Evolutionary conservation across 2,329 filamentous ascomycete species (phyloP).

Genomic region (Hysterium pulicare): DNA sequence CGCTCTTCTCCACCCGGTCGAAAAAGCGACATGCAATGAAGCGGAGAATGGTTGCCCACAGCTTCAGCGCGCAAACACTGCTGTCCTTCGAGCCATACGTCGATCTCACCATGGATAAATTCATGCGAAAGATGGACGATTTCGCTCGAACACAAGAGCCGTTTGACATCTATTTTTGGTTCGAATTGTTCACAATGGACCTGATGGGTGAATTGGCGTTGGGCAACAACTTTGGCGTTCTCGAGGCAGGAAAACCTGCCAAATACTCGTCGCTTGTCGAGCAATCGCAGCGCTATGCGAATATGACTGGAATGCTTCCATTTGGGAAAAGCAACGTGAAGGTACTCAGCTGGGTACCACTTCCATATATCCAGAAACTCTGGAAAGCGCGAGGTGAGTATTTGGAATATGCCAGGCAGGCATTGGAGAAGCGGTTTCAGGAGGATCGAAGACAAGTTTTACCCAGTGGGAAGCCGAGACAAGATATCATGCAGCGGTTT

Average conservation of each 20-base stretch:
- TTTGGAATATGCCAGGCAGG: constrained; percentile 11
- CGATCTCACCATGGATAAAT: constrained; percentile 10
- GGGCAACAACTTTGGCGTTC: constrained; percentile 12
- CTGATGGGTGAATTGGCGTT: constrained; percentile 15
- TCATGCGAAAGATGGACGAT: constrained; percentile 13
- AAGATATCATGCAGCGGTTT: constrained; percentile 17
- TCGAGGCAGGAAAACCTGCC: constrained; percentile 12
- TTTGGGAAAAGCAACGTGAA: constrained; percentile 12
- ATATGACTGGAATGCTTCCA: constrained; percentile 11
- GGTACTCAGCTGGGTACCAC: constrained; percentile 12
- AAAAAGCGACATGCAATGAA: constrained; percentile 15
- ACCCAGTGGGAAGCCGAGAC: constrained; percentile 11
- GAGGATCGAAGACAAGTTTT: constrained; percentile 7
- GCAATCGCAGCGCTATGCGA: constrained; percentile 12
- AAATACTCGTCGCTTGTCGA: constrained; percentile 13
- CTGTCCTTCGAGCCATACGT: constrained; percentile 14
- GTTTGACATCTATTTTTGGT: constrained; percentile 18
- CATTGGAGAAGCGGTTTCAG: constrained; percentile 11
- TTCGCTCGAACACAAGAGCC: constrained; percentile 8
- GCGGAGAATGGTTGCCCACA: constrained; percentile 15
- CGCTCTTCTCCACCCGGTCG: constrained; percentile 14
- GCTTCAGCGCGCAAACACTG: constrained; percentile 12
- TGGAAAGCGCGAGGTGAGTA: constrained; percentile 12
- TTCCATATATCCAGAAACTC: constrained; percentile 11
- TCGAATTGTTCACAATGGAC: constrained; percentile 17